Percentiles rank a stretch among this genome's conserved stretches.
phyloP scores from a whole-genome alignment of 495 filamentous ascomycete species.

The Xylaria telfairii region DNA sequence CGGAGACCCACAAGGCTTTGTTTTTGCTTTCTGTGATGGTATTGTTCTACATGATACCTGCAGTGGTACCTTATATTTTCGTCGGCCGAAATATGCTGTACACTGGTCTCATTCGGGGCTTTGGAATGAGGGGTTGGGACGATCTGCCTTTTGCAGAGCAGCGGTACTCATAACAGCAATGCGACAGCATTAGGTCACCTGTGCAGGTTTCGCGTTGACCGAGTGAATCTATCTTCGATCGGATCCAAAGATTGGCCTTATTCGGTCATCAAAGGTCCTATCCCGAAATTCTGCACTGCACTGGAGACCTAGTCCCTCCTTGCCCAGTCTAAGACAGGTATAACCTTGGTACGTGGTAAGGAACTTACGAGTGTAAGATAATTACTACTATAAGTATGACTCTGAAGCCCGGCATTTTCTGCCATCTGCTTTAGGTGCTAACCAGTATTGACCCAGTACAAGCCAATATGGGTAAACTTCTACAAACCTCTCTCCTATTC shows the following conservation, averaged over 20 bases:
- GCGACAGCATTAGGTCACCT: background rate
- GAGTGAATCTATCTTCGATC: background rate
- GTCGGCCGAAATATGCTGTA: background rate
- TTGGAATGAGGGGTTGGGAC: background rate
- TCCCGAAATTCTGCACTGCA: background rate
- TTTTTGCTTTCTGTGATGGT: background rate
- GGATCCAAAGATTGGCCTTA: background rate
- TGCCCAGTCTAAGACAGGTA: background rate
- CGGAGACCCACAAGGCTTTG: background rate
- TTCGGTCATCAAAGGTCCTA: background rate
- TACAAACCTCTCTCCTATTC: background rate
- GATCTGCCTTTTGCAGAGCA: background rate
- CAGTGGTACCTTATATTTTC: background rate
- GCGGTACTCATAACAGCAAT: background rate
- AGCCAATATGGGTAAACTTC: slow-evolving; percentile 12
- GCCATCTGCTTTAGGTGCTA: background rate
- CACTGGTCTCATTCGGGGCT: background rate
- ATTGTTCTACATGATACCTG: background rate
- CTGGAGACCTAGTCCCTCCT: background rate
- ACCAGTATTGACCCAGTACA: background rate
- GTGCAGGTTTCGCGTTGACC: too few species aligned
- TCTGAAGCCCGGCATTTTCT: background rate
- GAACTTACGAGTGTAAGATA: background rate
- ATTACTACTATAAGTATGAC: background rate
- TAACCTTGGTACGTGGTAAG: background rate